Evolutionary conservation across 108 stramenopile genomes (phyloP).

Genomic region (Craspedostauros australis): DNA sequence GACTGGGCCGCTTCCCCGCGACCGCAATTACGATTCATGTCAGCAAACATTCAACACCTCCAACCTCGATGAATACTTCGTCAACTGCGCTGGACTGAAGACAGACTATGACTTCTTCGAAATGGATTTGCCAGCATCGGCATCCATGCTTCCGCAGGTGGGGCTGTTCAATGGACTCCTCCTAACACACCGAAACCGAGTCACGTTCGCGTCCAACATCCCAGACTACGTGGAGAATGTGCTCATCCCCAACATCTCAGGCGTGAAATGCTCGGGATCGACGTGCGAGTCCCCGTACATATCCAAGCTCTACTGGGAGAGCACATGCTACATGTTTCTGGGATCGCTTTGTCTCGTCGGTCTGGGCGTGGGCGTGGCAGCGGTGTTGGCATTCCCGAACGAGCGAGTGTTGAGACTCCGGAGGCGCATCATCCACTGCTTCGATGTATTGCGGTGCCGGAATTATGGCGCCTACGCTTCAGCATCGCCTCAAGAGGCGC

Average conservation of each 20-base stretch:
- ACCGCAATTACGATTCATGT: not conserved
- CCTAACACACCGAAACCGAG: constrained; percentile 16
- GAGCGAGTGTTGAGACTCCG: constrained; percentile 4
- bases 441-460: not conserved
- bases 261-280: constrained; percentile 21
- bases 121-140: no score
- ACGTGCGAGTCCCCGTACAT: constrained; percentile 24
- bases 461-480: not conserved
- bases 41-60: not conserved
- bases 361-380: constrained; percentile 22
- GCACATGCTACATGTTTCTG: constrained; percentile 31
- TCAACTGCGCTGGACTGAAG: constrained; percentile 27
- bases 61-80: constrained; percentile 8
- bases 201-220: constrained; percentile 34
- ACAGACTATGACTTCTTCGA: constrained; percentile 20
- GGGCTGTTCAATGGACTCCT: constrained; percentile 32
- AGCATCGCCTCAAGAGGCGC: not conserved
- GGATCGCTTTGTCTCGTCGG: constrained; percentile 23
- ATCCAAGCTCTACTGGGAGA: constrained; percentile 5
- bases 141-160: constrained; percentile 35
- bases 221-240: constrained; percentile 22
- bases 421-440: not conserved
- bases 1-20: constrained; percentile 3
- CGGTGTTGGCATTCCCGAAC: constrained; percentile 22
- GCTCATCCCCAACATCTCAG: constrained; percentile 6